Percentiles rank a stretch among this genome's conserved stretches.
Evolutionary conservation across 495 filamentous ascomycete species (phyloP).

Genomic region (Oleoguttula mirabilis): DNA sequence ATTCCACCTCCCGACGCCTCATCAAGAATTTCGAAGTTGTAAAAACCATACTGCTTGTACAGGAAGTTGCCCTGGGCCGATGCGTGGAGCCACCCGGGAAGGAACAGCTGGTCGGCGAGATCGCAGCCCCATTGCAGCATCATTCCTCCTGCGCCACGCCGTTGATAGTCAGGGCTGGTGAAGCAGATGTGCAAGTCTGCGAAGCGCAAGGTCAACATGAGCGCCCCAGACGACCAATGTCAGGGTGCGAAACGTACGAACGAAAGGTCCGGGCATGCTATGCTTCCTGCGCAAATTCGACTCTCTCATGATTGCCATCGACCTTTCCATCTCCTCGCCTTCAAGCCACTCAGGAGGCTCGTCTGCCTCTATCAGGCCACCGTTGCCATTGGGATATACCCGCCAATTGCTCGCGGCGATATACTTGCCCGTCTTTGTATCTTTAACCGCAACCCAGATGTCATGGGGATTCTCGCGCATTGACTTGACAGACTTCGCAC

Average conservation of each 20-base stretch:
- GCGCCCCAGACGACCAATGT: too few relatives aligned
- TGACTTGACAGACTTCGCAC: not conserved
- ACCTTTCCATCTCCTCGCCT: slow-evolving; percentile 1
- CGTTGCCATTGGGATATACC: slow-evolving; percentile 2
- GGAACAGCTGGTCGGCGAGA: slow-evolving; percentile 12
- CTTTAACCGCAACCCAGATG: slow-evolving; percentile 10
- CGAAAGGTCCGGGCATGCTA: slow-evolving; percentile 5
- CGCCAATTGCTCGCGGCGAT: slow-evolving; percentile 12
- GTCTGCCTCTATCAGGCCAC: not conserved
- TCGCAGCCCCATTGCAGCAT: slow-evolving; percentile 19
- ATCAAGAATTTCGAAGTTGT: slow-evolving; percentile 6
- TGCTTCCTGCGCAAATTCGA: not conserved
- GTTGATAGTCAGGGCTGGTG: slow-evolving; percentile 10
- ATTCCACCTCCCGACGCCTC: not conserved
- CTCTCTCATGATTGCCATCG: not conserved
- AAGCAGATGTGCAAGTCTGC: slow-evolving; percentile 20
- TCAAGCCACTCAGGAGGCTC: slow-evolving; percentile 2
- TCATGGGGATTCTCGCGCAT: slow-evolving; percentile 6
- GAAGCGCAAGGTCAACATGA: not conserved
- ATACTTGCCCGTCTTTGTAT: slow-evolving; percentile 3
- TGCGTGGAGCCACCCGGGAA: slow-evolving; percentile 15
- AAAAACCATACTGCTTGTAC: slow-evolving; percentile 15
- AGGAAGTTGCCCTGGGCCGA: slow-evolving; percentile 14
- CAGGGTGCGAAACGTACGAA: slow-evolving; percentile 3
- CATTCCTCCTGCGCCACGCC: slow-evolving; percentile 15